A percentile compares a stretch with the other conserved stretches of the same genome.
These are phyloP conservation scores for Solanum sejunctum DNA, from an alignment of 257 asterid species.

Conservation along the genomic window DNA sequence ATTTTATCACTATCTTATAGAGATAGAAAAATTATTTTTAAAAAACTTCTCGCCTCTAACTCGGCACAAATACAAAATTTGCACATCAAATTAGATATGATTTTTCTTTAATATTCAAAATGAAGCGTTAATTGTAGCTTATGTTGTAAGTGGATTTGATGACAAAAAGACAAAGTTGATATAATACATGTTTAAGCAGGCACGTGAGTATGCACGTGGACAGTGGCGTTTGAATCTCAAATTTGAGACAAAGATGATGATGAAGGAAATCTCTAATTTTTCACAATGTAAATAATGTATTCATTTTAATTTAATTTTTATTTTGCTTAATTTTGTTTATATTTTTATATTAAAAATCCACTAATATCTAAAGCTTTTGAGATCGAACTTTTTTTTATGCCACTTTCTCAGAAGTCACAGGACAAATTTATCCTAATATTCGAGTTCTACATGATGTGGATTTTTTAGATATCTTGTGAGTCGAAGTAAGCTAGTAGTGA, in stretches of 20 bases:
- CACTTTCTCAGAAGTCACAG: rapidly evolving
- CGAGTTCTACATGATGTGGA: too few species aligned
- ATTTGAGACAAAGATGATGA: neutral
- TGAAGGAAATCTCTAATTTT: neutral
- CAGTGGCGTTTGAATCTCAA: neutral
- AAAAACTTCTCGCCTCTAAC: too few species aligned
- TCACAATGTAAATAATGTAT: neutral
- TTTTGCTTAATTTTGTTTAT: neutral
- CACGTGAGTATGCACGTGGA: slow-evolving; percentile 10
- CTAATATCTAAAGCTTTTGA: neutral
- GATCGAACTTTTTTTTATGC: neutral
- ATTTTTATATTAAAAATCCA: too few species aligned
- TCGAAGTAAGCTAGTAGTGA: too few species aligned
- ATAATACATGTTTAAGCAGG: neutral
- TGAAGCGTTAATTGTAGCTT: neutral
- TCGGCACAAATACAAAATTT: neutral
- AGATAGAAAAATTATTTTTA: too few species aligned
- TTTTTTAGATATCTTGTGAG: too few species aligned
- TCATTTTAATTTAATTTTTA: neutral
- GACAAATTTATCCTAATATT: too few species aligned
- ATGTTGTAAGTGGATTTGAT: neutral
- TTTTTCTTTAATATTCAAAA: neutral
- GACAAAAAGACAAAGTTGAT: slow-evolving; percentile 4
- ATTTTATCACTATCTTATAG: too few species aligned
- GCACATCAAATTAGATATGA: neutral